Base-by-base conservation (phyloP, 2,329 filamentous ascomycete genomes). In the Pseudohalonectria lignicola region DNA sequence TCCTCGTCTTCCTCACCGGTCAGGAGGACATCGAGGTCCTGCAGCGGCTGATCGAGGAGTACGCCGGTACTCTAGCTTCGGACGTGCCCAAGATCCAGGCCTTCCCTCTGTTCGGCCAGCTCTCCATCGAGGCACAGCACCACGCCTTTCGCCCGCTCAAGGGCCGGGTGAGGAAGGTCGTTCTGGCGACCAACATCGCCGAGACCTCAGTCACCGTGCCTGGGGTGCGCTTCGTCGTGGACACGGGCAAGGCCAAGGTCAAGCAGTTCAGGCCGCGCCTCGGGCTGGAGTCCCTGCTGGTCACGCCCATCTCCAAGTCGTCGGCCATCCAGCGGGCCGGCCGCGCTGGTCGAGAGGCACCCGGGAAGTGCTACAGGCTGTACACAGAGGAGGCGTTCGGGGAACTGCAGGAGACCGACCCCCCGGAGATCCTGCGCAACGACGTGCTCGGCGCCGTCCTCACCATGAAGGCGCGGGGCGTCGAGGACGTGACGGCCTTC, bases 201-300 rank as follows among this genome's bases (percentile, higher is more conserved):
- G 92, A 98, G 57, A 96, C 92, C 0, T 96, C 92, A 1, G 84
- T 98, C 42, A 98, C 92, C 0, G 88, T 98, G 0, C 83, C 90
- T 0, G 92, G 92, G 2, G 87, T 98, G 6, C 77, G 86, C 4
- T 92, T 83, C 49, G 90, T 98, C 9, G 73, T 98, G 16, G 92
- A 98, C 53, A 84, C 84, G 39, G 92, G 92, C 33, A 95, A 95
- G 52, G 85, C 84, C 8, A 98, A 98, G 55, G 74, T 93, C 46
- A 95, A 95, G 60, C 83, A 94, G 47, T 98, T 87, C 55, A 81
- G 88, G 12, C 76, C 82, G 13, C 74, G 80, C 1, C 70, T 96
- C 0, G 88, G 87, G 5, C 79, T 98, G 53, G 90, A 96, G 49
- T 94, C 90, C 0, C 71, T 98, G 1, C 70, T 96, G 1, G 80